Evolutionary conservation across 2,329 filamentous ascomycete species (phyloP).

Genomic region (Neurospora sp.): DNA sequence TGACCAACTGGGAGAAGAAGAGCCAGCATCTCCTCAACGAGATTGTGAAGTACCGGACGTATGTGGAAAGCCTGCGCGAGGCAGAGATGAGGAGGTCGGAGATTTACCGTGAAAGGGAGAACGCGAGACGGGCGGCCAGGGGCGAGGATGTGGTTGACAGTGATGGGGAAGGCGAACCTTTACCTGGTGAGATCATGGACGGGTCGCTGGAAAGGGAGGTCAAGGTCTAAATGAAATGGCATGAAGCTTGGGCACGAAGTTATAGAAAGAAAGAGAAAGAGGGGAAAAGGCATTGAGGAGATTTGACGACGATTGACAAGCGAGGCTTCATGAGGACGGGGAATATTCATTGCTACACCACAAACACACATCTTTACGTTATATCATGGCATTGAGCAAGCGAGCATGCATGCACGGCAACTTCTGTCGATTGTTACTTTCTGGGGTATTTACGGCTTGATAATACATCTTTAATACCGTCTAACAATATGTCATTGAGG

Average conservation of each 20-base stretch:
- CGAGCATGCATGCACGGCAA: not conserved
- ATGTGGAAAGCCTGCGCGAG: slow-evolving; percentile 72
- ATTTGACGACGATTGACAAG: not conserved
- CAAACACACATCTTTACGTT: not conserved
- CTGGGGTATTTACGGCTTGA: not conserved
- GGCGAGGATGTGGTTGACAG: slow-evolving; percentile 21
- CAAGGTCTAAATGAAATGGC: not conserved
- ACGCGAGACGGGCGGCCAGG: slow-evolving; percentile 37
- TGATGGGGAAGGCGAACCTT: not conserved
- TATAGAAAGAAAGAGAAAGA: not conserved
- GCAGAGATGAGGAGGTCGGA: slow-evolving; percentile 61
- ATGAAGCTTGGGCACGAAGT: not conserved
- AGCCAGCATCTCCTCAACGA: slow-evolving; percentile 83
- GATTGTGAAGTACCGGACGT: slow-evolving; percentile 94
- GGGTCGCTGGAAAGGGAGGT: not conserved
- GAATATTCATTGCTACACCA: not conserved
- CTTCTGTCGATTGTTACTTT: not conserved
- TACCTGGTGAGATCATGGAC: not conserved
- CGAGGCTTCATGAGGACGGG: not conserved
- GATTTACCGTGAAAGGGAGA: slow-evolving; percentile 54
- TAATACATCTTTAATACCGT: not conserved
- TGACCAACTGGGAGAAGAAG: slow-evolving; percentile 97
- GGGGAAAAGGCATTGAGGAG: not conserved
- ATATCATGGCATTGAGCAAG: not conserved
- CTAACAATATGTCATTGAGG: not conserved